phyloP scores from a whole-genome alignment of 331 rosid species.

The Pyrus hybrid region DNA sequence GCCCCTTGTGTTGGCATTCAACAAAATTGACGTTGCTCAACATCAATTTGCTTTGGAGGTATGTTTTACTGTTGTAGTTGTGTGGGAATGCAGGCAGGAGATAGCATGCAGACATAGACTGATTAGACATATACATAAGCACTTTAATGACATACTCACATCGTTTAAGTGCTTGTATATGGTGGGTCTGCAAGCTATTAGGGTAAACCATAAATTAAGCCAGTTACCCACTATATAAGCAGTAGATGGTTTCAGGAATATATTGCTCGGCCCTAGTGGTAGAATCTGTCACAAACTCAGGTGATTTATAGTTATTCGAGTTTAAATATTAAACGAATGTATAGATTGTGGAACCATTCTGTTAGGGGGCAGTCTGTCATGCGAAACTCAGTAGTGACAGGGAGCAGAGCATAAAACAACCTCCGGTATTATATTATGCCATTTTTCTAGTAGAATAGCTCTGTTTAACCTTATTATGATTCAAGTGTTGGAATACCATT shows the following conservation, averaged over 20 bases:
- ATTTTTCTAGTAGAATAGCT: not conserved
- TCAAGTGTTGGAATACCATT: not conserved
- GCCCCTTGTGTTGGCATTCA: conserved; percentile 83
- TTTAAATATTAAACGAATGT: not conserved
- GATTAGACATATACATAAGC: not conserved
- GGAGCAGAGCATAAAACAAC: not conserved
- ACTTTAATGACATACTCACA: not conserved
- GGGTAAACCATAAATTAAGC: not conserved
- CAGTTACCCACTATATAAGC: not conserved
- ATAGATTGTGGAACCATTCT: not conserved
- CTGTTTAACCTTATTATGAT: not conserved
- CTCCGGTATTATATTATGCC: not conserved
- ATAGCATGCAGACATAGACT: not conserved
- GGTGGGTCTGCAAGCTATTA: not conserved
- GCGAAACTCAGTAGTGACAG: not conserved
- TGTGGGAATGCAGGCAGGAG: not conserved
- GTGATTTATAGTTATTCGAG: not conserved
- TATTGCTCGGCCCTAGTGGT: not conserved
- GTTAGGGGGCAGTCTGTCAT: not conserved
- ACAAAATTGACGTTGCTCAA: conserved; percentile 72
- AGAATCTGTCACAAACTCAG: not conserved
- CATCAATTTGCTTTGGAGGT: conserved; percentile 96
- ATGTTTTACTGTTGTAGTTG: not conserved
- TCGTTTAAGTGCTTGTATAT: not conserved
- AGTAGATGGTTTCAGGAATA: not conserved